Evolutionary conservation across 1,284 basidiomycete species (phyloP), one percentile per base, ranked within the genome.

Genomic region (Heterobasidion occidentale): DNA sequence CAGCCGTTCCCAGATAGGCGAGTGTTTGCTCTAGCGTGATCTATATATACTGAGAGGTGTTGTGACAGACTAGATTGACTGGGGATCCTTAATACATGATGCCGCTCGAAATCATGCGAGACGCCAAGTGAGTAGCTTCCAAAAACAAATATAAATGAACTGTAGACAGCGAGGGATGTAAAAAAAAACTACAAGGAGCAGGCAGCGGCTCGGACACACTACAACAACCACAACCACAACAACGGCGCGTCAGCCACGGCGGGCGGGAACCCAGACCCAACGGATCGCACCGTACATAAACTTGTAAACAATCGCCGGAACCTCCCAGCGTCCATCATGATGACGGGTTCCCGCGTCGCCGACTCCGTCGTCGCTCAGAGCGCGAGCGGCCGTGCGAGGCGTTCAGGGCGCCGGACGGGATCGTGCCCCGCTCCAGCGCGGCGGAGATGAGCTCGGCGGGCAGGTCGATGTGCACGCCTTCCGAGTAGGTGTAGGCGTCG

Each of bases 381-480:
- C 78, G 74, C 46, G 75, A 73, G 44, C 66, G 56, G 62, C 75
- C 77, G 20, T 80, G 79, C 11, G 60, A 56, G 9, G 62, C 60
- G 12, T 81, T 78, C 49, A 87, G 71, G 8, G 79, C 74, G 59
- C 73, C 78, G 14, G 76, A 63, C 34, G 88, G 86, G 36, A 88
- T 72, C 15, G 78, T 70, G 44, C 76, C 77, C 11, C 86, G 82
- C 68, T 90, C 90, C 62, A 92, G 65, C 4, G 89, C 88, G 52
- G 88, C 89, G 12, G 86, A 78, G 60, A 92, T 91, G 49, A 91
- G 80, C 62, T 92, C 90, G 19, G 90, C 88, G 33, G 89, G 89
- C 48, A 92, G 74, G 68, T 92, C 89, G 53, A 92, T 81, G 57
- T 87, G 86, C 33, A 92, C 90, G 44, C 90, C 89, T 45, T 92